Conservation (phyloP, 1,139 yeast genomes). For the Pichia sp. region DNA sequence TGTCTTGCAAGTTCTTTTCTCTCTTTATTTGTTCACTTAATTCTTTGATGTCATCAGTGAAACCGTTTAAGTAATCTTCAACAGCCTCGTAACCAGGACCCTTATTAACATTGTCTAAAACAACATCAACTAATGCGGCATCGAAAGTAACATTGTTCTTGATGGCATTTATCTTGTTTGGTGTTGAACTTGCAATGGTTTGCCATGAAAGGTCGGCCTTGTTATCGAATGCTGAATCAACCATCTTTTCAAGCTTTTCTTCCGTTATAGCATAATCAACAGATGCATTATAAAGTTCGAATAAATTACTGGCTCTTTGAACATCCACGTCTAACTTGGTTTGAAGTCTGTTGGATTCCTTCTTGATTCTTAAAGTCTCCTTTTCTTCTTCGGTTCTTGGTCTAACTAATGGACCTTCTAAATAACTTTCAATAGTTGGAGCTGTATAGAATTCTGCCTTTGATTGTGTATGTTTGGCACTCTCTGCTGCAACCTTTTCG, state of each 20-base stretch:
- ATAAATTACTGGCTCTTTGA: constrained; percentile 51
- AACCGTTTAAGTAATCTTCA: constrained; percentile 36
- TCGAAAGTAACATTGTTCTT: constrained; percentile 34
- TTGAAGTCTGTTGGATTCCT: constrained; percentile 50
- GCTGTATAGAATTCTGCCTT: constrained; percentile 65
- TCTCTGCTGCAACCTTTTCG: constrained; percentile 34
- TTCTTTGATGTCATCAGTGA: constrained; percentile 24
- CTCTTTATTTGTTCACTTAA: constrained; percentile 31
- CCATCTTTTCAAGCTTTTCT: constrained; percentile 56
- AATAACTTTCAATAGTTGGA: constrained; percentile 73
- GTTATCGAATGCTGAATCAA: constrained; percentile 50
- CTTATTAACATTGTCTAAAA: constrained; percentile 28
- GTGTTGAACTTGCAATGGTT: constrained; percentile 18
- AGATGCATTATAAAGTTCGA: constrained; percentile 73
- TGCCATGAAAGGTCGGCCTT: constrained; percentile 20
- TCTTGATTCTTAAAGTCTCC: constrained; percentile 47
- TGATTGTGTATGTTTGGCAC: constrained; percentile 38
- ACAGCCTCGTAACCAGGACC: constrained; percentile 39
- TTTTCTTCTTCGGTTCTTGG: constrained; percentile 68
- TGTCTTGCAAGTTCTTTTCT: constrained; percentile 26
- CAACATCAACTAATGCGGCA: constrained; percentile 33
- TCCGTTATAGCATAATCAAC: constrained; percentile 64
- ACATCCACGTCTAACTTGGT: constrained; percentile 43
- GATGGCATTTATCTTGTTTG: constrained; percentile 22
- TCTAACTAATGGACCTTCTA: constrained; percentile 69